Evolutionary conservation across 768 basidiomycete genomes (phyloP), one percentile per base, ranked within the genome.

Genomic region (Suillus ampliporus): DNA sequence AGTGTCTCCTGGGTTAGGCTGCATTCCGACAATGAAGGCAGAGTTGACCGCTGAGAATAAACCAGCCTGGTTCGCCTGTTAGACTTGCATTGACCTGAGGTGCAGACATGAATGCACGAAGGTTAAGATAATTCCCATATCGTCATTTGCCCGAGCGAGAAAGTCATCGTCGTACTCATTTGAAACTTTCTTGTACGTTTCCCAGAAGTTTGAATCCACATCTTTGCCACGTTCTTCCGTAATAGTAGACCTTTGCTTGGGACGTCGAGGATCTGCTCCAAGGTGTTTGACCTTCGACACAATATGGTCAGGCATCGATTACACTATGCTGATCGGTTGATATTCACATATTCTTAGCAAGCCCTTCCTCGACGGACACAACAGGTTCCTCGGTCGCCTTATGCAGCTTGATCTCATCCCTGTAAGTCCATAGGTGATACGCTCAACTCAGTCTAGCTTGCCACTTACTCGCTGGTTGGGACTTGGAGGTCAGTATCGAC

Each of bases 21-120:
- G 48, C 48, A 50, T 50, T 8, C 48, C 48, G 28, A 50, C 5
- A n/a, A 57, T 57, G 37, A 57, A 57, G 5, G 56, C 17, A 9
- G 56, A 40, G 26, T 44, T 44, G n/a, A 57, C 56, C 2, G 56
- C 56, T 26, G 56, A 57, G 15, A 57, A 57, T 4, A 57, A 21
- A 46, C 38, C 56, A 57, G 56, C 37, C 56, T 57, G 11, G 13
- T 44, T 15, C 3, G 4, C 8, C 23, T 17, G 9, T 57, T 4
- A 40, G 23, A 57, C 1, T 44, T 26, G 6, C n/a, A 21, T 52
- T 7, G 34, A 26, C 2, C n/a, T n/a, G n/a, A 34, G 5, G 8
- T 1, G 0, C 26, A 46, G 31, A 26, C 9, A 11, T 0, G 19
- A 44, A 57, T 38, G 5, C 4, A 57, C 56, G 15, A 57, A 57